Evolutionary conservation across 805 yeast genomes (phyloP).

Genomic region (Teunomyces panamensis): DNA sequence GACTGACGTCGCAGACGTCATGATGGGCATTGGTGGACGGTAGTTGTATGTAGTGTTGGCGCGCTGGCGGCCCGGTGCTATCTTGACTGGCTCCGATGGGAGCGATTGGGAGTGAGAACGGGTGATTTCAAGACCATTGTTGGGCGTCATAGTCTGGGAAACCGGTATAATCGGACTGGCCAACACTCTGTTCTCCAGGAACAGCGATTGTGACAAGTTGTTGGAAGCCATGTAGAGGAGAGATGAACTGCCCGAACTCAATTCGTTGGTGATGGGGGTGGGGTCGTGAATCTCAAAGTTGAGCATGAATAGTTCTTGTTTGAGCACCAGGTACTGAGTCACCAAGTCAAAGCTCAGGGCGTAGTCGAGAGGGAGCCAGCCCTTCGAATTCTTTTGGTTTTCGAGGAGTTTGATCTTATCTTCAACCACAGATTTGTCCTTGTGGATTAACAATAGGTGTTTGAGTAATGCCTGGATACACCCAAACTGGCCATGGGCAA

Average conservation of each 20-base stretch:
- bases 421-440: slow-evolving; percentile 11
- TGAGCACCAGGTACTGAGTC: slow-evolving; percentile 22
- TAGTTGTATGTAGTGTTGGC: slow-evolving; percentile 21
- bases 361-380: slow-evolving; percentile 46
- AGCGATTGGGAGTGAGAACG: slow-evolving; percentile 34
- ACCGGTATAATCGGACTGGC: slow-evolving; percentile 32
- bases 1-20: not conserved
- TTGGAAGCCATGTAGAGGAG: slow-evolving; percentile 7
- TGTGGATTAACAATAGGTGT: slow-evolving; percentile 8
- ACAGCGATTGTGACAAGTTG: slow-evolving; percentile 10
- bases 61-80: slow-evolving; percentile 13
- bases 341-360: slow-evolving; percentile 29
- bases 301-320: slow-evolving; percentile 14
- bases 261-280: slow-evolving; percentile 4
- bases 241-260: slow-evolving; percentile 8
- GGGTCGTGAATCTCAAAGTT: slow-evolving; percentile 8
- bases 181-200: slow-evolving; percentile 22
- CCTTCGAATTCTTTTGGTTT: slow-evolving; percentile 49
- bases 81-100: slow-evolving; percentile 16
- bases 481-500: slow-evolving; percentile 62
- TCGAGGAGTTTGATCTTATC: slow-evolving; percentile 51
- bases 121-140: not conserved
- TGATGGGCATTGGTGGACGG: slow-evolving; percentile 14
- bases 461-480: slow-evolving; percentile 35
- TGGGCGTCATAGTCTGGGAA: slow-evolving; percentile 12